Base-by-base conservation (phyloP, 345 rosid species). In the Citrus cavaleriei region DNA sequence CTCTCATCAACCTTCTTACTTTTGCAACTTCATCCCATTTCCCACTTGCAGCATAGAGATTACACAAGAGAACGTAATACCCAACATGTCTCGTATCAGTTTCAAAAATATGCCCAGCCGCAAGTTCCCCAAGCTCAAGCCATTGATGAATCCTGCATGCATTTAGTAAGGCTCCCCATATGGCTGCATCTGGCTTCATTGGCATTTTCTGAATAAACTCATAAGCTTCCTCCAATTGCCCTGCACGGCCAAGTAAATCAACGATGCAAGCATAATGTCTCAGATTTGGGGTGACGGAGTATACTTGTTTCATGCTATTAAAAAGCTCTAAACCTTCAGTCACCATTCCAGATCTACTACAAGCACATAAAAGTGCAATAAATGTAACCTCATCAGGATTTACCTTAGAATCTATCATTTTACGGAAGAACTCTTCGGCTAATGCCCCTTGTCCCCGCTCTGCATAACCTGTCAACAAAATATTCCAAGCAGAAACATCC, bases 151-250 rank as follows among this genome's bases (percentile, higher is more conserved):
- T 87, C 83, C 95, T 87, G 78, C 97, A 94, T 1, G 92, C 93
- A 80, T 89, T 86, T 63, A 94, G 84, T 72, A 94, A 88, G 28
- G 97, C 97, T 83, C 98, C 96, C 98, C 98, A 93, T 74, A 93
- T 83, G 7, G 96, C 93, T 7, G 91, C 84, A 83, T 93, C 98
- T 68, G 97, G 91, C 72, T 72, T 77, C 49, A 91, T 49, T 12
- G 97, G 91, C 89, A 94, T 93, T 72, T 78, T 65, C 77, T 82
- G 84, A 57, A 94, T 90, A 77, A 94, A 85, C 73, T 81, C 80
- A 54, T 85, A 84, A 10, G 98, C 97, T 78, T 88, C 89, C 73
- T 87, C 88, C 80, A 94, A 82, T 57, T 86, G 70, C 25, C 98
- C 98, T 27, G 87, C 89, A 70, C 93, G 91, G 42, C 97, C 97